Evolutionary conservation across 306 rosid species (phyloP), one percentile per base, ranked within the genome.

Genomic region (Dalbergia cultrata): DNA sequence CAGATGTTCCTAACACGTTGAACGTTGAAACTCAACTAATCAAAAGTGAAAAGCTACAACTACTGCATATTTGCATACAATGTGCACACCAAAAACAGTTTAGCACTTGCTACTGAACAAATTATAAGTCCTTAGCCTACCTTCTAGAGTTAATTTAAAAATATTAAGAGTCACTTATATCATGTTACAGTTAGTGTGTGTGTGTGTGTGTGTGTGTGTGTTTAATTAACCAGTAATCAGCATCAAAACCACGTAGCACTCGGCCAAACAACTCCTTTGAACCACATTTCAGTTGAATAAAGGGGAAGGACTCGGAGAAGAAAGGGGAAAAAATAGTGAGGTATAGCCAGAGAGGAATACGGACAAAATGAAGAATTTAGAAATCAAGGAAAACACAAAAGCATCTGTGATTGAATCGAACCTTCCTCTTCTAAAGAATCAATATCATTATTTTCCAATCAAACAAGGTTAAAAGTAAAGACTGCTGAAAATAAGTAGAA

Each of bases 381-480:
- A 33, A 61, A 63, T 3, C 9, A 3, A 7, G 13, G 9, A 21
- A 67, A 39, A 44, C 43, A 6, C 8, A 8, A 13, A 67, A 10
- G 37, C 53, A 58, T 16, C 50, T 16, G 74, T 56, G 47, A 58
- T 10, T 60, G 47, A 69, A 34, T 70, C 45, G 19, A 9, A 43
- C 39, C 67, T 74, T 43, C 47, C 70, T 45, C 64, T 67, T 66
- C 70, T 67, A 47, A 26, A 71, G 17, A 57, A 69, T 4, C n/a
- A n/a, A n/a, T n/a, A n/a, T n/a, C 35, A 66, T 9, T 14, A 26
- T 17, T 54, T 73, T 35, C 26, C 69, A 45, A 13, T 31, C 19
- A 56, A 67, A 57, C 33, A 34, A 58, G 64, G 63, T 74, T 35
- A 74, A 74, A 81, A n/a, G n/a, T n/a, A n/a, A n/a, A 47, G 6